Percentiles rank a stretch among this genome's conserved stretches.
These are phyloP conservation scores for Pythium sukuiense DNA, from an alignment of 352 stramenopile species.

Conservation along the genomic window DNA sequence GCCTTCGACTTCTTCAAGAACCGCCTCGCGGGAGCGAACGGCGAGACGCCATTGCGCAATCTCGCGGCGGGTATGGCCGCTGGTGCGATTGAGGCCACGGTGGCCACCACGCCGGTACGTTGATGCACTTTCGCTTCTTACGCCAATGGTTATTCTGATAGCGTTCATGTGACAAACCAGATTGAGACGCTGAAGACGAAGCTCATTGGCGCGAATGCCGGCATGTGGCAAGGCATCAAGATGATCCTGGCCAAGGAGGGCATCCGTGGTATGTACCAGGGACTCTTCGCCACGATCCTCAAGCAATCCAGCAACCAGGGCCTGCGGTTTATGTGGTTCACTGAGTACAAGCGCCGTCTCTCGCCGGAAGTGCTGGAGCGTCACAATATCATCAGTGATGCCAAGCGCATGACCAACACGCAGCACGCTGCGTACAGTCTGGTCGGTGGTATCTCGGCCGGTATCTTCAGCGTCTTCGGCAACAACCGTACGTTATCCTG, in stretches of 20 bases:
- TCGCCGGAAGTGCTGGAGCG: constrained; percentile 55
- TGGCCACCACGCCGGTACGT: constrained; percentile 92
- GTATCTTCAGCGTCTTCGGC: constrained; percentile 95
- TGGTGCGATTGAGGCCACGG: constrained; percentile 89
- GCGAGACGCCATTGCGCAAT: constrained; percentile 89
- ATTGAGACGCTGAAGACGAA: constrained; percentile 98
- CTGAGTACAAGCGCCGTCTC: constrained; percentile 91
- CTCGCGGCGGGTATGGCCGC: constrained; percentile 93
- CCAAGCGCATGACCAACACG: constrained; percentile 69
- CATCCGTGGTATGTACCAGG: constrained; percentile 91
- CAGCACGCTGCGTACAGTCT: constrained; percentile 87
- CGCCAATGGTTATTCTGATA: background rate
- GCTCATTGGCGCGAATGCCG: constrained; percentile 95
- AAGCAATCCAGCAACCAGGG: constrained; percentile 96
- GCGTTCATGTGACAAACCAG: constrained; percentile 12
- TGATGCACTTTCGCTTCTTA: background rate
- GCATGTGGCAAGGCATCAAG: constrained; percentile 89
- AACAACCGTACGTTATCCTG: constrained; percentile 92
- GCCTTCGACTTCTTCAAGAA: constrained; percentile 91
- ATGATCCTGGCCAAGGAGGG: constrained; percentile 93
- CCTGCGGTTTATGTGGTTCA: constrained; percentile 97
- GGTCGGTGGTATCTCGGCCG: constrained; percentile 94
- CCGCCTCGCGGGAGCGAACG: constrained; percentile 84
- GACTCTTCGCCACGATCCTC: constrained; percentile 91
- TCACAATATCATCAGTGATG: constrained; percentile 52